Conservation (phyloP, 208 protist species). For the Herpetomonas muscarum region DNA sequence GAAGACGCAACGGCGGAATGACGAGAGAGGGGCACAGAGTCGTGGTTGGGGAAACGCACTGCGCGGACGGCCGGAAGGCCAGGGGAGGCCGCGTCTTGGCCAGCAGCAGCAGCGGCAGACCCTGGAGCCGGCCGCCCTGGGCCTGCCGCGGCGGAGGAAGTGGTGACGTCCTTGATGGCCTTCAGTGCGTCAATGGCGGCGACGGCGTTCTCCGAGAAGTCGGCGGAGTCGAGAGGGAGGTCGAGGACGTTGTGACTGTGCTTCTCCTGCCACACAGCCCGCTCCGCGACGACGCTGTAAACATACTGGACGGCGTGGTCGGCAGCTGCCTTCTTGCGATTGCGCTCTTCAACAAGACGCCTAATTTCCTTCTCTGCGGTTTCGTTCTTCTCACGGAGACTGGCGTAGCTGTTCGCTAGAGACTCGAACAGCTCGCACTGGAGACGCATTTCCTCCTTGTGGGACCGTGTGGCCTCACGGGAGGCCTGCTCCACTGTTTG, state of each 20-base stretch:
- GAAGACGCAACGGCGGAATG: too few relatives aligned
- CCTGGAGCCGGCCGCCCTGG: too few relatives aligned
- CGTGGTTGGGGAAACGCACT: too few relatives aligned
- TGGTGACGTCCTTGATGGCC: not conserved
- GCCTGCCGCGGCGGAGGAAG: not conserved
- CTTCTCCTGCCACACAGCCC: conserved; percentile 57
- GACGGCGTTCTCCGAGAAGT: conserved; percentile 34
- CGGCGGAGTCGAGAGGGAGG: conserved; percentile 44
- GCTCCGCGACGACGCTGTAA: conserved; percentile 61
- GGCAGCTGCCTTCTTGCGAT: conserved; percentile 51
- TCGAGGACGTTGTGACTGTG: conserved; percentile 48
- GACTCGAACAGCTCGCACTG: conserved; percentile 44
- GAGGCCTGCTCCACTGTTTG: conserved; percentile 31
- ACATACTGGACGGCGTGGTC: conserved; percentile 66
- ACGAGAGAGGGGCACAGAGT: too few relatives aligned
- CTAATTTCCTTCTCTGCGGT: conserved; percentile 50
- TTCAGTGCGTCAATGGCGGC: conserved; percentile 33
- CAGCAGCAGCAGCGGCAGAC: too few relatives aligned
- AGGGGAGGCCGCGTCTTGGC: too few relatives aligned
- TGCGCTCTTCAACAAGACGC: conserved; percentile 35
- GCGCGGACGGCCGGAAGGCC: too few relatives aligned
- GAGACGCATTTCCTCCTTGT: conserved; percentile 36
- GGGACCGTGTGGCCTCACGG: conserved; percentile 18
- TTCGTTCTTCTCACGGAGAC: conserved; percentile 50
- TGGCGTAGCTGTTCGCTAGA: conserved; percentile 32